Conservation (phyloP, 805 yeast species). For the Pichia insulana region DNA sequence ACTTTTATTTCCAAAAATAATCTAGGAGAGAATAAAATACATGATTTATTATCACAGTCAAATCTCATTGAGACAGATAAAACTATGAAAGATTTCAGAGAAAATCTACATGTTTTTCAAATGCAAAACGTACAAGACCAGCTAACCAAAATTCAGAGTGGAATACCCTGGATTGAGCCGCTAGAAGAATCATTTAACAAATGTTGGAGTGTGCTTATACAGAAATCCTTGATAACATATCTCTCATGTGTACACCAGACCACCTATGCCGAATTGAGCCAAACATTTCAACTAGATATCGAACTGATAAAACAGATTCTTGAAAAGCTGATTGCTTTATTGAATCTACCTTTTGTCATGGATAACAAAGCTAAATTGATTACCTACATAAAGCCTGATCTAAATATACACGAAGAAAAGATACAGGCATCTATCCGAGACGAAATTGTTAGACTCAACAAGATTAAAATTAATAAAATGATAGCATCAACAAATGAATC, state of each 20-base stretch:
- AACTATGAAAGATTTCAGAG: slow-evolving; percentile 18
- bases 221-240: slow-evolving; percentile 26
- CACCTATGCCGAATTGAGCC: not conserved
- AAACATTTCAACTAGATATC: not conserved
- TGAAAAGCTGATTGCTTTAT: too few species aligned
- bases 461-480: too few species aligned
- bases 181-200: not conserved
- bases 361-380: too few species aligned
- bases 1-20: slow-evolving; percentile 14
- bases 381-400: too few species aligned
- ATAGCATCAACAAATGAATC: too few species aligned
- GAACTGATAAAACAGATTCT: too few species aligned
- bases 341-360: too few species aligned
- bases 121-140: not conserved
- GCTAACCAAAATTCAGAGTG: not conserved
- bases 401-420: too few species aligned
- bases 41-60: slow-evolving; percentile 12
- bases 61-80: slow-evolving; percentile 10
- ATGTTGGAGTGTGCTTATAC: slow-evolving; percentile 17
- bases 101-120: slow-evolving; percentile 11
- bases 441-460: too few species aligned
- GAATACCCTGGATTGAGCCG: slow-evolving; percentile 1
- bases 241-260: slow-evolving; percentile 21
- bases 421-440: too few species aligned
- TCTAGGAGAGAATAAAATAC: slow-evolving; percentile 7